A percentile compares a stretch with the other conserved stretches of the same genome.
These are phyloP conservation scores for Geosmithia putterillii DNA, from an alignment of 2,329 filamentous ascomycete species.

Conservation along the genomic window DNA sequence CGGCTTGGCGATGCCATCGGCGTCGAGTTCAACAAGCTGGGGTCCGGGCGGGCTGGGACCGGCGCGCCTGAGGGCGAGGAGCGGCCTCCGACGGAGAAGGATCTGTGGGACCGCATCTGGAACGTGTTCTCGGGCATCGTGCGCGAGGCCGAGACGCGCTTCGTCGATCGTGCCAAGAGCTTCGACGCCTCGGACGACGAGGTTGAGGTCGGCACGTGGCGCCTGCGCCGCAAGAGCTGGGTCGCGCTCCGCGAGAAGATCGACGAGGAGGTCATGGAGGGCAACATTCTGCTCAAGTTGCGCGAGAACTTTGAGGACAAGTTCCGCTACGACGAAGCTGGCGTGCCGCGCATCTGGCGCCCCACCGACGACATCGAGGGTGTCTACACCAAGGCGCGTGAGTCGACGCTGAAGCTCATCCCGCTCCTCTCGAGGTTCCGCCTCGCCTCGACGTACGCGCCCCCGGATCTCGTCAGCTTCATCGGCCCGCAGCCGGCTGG, in stretches of 20 bases:
- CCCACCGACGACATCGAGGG: conserved; percentile 96
- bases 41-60: conserved; percentile 71
- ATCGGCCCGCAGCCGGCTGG: conserved; percentile 67
- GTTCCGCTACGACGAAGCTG: conserved; percentile 92
- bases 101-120: conserved; percentile 96
- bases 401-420: conserved; percentile 84
- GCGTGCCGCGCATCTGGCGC: conserved; percentile 92
- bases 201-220: conserved; percentile 86
- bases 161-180: conserved; percentile 79
- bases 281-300: conserved; percentile 88
- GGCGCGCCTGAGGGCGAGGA: conserved; percentile 64
- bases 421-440: conserved; percentile 80
- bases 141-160: conserved; percentile 71
- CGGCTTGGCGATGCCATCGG: conserved; percentile 79
- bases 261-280: conserved; percentile 96
- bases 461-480: conserved; percentile 76
- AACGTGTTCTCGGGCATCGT: conserved; percentile 71
- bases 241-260: conserved; percentile 79
- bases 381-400: conserved; percentile 80
- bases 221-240: conserved; percentile 89
- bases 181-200: conserved; percentile 89
- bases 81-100: conserved; percentile 62
- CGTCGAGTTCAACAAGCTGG: conserved; percentile 91
- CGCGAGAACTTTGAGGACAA: conserved; percentile 99
- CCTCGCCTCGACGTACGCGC: conserved; percentile 58